Evolutionary conservation across 179 eudicot genomes (phyloP), one percentile per base, ranked within the genome.

Genomic region (Silene coronaria): DNA sequence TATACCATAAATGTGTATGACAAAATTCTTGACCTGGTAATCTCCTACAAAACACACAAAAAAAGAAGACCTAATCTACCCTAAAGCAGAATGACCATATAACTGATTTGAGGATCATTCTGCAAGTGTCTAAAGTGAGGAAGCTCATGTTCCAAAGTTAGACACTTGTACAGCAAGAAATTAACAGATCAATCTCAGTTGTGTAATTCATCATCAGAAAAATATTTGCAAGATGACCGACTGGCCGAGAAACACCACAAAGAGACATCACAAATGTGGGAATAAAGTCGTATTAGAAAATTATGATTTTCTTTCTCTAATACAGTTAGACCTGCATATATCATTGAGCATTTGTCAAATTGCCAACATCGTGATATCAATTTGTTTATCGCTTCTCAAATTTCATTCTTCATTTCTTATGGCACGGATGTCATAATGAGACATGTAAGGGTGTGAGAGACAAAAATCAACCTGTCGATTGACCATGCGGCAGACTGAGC

Each of bases 401-500:
- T 59, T 59, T 59, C 26, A 59, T 7, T 59, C 27, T 19, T 21
- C 27, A 6, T 11, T 24, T 23, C 66, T 26, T 62, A 26, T 62
- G 66, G 66, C 34, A 23, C 66, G 24, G 28, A 36, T 34, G 38
- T n/a, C 16, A 67, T 36, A 36, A 68, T 38, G 57, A 38, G n/a
- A 68, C 8, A 42, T n/a, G 69, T 17, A 36, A 19, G n/a, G 27
- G 66, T 51, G 27, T 17, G 55, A 57, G 65, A 67, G 66, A 76
- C 45, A 78, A 65, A 51, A 9, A 78, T 72, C 53, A 80, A 92
- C 97, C 97, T 91, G 97, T 42, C 87, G 89, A 79, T 93, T 96
- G 78, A 93, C 88, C 97, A 93, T 93, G 76, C 97, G 87, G 81
- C 97, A 93, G 38, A 84, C 95, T 34, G 97, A 91, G 51, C 97